Conservation (phyloP, 2,329 filamentous ascomycete genomes). For the Lachnum nothofagi region DNA sequence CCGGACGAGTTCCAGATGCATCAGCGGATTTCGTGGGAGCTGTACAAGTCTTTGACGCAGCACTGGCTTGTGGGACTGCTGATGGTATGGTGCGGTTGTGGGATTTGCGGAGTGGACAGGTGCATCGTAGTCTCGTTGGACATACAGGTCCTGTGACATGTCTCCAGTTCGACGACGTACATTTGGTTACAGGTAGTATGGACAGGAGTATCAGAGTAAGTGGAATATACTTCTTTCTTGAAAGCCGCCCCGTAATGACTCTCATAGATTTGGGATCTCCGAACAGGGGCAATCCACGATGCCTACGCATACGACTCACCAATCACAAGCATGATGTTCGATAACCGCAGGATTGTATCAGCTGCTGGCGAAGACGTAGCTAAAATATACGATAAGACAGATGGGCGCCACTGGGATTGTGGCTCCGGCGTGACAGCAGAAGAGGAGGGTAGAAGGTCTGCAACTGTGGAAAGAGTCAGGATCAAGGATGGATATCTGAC, state of each 20-base stretch:
- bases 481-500: slow-evolving; percentile 92
- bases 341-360: slow-evolving; percentile 79
- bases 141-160: slow-evolving; percentile 93
- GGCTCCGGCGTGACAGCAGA: slow-evolving; percentile 72
- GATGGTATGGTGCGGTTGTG: slow-evolving; percentile 96
- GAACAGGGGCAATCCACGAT: slow-evolving; percentile 90
- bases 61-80: slow-evolving; percentile 90
- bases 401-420: slow-evolving; percentile 94
- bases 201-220: slow-evolving; percentile 92
- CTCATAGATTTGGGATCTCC: slow-evolving; percentile 92
- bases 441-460: slow-evolving; percentile 58
- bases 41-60: slow-evolving; percentile 91
- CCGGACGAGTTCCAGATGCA: slow-evolving; percentile 58
- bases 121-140: slow-evolving; percentile 91
- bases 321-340: slow-evolving; percentile 96
- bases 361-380: slow-evolving; percentile 90
- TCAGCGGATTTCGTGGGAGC: slow-evolving; percentile 90
- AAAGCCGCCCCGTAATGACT: slow-evolving; percentile 25
- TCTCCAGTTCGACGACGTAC: slow-evolving; percentile 92
- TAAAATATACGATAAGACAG: slow-evolving; percentile 97
- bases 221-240: background rate
- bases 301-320: slow-evolving; percentile 92
- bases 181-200: slow-evolving; percentile 85
- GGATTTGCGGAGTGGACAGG: slow-evolving; percentile 93
- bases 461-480: slow-evolving; percentile 76